These are phyloP conservation scores for Mucor velutinosus DNA, from an alignment of 371 early-diverging fungal species.

Conservation along the genomic window DNA sequence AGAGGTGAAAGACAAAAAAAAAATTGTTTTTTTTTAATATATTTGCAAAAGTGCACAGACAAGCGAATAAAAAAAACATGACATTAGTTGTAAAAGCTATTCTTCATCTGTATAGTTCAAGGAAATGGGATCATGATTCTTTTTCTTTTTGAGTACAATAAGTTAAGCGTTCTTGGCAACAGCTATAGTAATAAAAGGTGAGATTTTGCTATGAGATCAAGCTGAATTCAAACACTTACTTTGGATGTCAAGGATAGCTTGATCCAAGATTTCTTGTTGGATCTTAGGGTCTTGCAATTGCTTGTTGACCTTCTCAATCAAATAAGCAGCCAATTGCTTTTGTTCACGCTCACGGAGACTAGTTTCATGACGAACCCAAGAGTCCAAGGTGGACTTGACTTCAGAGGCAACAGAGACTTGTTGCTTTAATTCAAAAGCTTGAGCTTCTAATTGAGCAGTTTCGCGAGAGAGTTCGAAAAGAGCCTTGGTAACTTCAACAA, in stretches of 20 bases:
- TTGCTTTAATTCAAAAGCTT: constrained; percentile 94
- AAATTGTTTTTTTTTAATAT: constrained; percentile 1
- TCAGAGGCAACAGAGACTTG: constrained; percentile 81
- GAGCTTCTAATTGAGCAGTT: constrained; percentile 88
- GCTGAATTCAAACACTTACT: constrained; percentile 27
- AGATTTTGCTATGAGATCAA: not conserved
- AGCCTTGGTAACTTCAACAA: constrained; percentile 91
- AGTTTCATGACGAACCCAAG: constrained; percentile 96
- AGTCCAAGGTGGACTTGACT: constrained; percentile 88
- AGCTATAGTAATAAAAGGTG: constrained; percentile 7
- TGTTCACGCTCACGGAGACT: constrained; percentile 93
- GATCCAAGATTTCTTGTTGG: constrained; percentile 60
- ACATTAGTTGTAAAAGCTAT: not conserved
- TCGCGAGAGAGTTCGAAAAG: constrained; percentile 93
- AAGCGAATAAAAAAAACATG: not conserved
- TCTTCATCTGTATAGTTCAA: constrained; percentile 1
- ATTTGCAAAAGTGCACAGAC: not conserved
- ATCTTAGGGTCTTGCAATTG: constrained; percentile 83
- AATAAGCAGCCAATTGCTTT: constrained; percentile 80
- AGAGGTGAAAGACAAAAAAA: constrained; percentile 5
- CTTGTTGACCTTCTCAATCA: constrained; percentile 84
- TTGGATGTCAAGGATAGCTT: constrained; percentile 57
- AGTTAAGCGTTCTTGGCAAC: constrained; percentile 34
- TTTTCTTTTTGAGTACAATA: not conserved
- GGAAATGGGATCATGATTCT: not conserved